Base-by-base conservation (phyloP, 306 rosid species). In the Malus orientalis region DNA sequence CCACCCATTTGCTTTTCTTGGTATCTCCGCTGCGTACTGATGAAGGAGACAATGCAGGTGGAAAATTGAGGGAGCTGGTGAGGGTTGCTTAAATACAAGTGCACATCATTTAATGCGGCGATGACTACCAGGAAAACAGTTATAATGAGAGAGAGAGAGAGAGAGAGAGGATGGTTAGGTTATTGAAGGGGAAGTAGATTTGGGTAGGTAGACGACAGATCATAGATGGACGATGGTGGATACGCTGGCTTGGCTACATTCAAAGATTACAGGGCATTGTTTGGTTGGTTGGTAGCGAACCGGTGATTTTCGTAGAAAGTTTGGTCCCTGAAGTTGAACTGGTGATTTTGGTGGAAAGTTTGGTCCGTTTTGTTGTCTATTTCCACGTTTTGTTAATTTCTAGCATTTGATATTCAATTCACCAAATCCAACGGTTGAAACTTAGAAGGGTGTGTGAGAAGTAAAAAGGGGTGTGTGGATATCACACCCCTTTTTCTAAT, bases 1-100 rank as follows among this genome's bases (percentile, higher is more conserved):
- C 79, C 70, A 70, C 83, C 89, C 87, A 80, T 82, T 71, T 71
- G 58, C 71, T 30, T 67, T 71, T 73, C 18, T 51, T 38, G 65
- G 15, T 51, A 49, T 38, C 66, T 74, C 72, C 62, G 70, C 30
- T 59, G 42, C 4, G 22, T 53, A 40, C 67, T 22, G 65, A 36
- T 40, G 63, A 70, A 23, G 42, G 16, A 47, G 33, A 55, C 33
- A 61, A 23, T 47, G 11, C 19, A 47, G 51, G 70, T 30, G 18
- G 53, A 59, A 57, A 79, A 40, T 30, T 67, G 59, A 30, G 8
- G 74, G 42, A 40, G 60, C 42, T 57, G 80, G 69, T 65, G 11
- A 9, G 54, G 54, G 6, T 47, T 47, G 64, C 55, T 25, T 71
- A 19, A 45, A 70, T 45, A 23, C 74, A 30, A 51, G 71, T 25